Evolutionary conservation across 371 early-diverging fungal species (phyloP).

Genomic region (Cladochytrium tenue): DNA sequence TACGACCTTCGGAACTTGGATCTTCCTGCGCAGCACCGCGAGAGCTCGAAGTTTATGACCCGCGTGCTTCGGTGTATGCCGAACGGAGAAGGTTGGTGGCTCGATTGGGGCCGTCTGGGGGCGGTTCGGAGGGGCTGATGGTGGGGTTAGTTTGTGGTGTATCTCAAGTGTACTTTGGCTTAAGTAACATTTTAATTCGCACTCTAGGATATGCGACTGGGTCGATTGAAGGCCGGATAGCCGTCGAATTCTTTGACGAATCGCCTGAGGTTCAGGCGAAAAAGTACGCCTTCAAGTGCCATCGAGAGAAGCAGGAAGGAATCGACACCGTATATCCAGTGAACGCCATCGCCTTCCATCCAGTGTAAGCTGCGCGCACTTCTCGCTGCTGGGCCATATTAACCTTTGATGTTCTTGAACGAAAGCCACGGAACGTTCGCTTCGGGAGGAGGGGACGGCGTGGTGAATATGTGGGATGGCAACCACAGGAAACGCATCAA

Average conservation of each 20-base stretch:
- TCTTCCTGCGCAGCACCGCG: conserved; percentile 71
- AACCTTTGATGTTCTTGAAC: neutral
- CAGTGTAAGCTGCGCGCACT: conserved; percentile 58
- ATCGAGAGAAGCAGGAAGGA: conserved; percentile 70
- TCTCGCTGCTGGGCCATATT: neutral
- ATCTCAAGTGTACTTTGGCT: too few relatives aligned
- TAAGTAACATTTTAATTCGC: neutral
- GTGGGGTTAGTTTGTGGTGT: too few relatives aligned
- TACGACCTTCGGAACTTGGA: conserved; percentile 83
- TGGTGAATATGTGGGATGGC: conserved; percentile 90
- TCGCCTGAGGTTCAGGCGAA: conserved; percentile 63
- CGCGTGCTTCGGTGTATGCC: conserved; percentile 80
- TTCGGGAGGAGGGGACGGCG: conserved; percentile 93
- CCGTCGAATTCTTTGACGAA: conserved; percentile 88
- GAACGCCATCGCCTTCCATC: conserved; percentile 90
- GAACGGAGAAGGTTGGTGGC: conserved; percentile 64
- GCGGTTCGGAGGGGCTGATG: too few relatives aligned
- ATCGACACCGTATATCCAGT: conserved; percentile 91
- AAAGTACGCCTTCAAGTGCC: conserved; percentile 95
- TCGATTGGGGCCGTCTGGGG: too few relatives aligned
- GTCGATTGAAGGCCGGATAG: conserved; percentile 93
- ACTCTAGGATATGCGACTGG: conserved; percentile 72
- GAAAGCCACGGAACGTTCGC: conserved; percentile 86
- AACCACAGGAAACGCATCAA: conserved; percentile 83
- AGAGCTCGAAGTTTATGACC: conserved; percentile 83